These are phyloP conservation scores for Endocalyx cinctus DNA, from an alignment of 2,329 filamentous ascomycete genomes.

Conservation along the genomic window DNA sequence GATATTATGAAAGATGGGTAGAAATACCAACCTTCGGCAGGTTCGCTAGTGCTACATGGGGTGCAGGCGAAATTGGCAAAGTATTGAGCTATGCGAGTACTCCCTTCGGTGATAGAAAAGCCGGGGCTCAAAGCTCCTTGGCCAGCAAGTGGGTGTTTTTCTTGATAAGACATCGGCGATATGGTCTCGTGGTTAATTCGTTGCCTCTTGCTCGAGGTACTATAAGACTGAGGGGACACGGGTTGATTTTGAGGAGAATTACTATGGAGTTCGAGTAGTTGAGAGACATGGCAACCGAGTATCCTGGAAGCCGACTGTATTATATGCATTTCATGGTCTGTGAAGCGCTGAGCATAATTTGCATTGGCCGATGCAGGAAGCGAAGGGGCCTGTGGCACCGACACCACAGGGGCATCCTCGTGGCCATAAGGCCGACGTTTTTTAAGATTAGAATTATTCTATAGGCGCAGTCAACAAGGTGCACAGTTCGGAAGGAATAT, in stretches of 20 bases:
- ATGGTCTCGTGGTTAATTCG: slow-evolving; percentile 24
- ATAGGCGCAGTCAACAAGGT: slow-evolving; percentile 28
- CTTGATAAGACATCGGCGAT: slow-evolving; percentile 18
- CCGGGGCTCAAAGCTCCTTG: slow-evolving; percentile 16
- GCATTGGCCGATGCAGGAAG: slow-evolving; percentile 21
- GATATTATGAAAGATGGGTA: slow-evolving; percentile 5
- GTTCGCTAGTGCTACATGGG: slow-evolving; percentile 29
- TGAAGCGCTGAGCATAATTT: slow-evolving; percentile 18
- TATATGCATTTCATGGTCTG: slow-evolving; percentile 26
- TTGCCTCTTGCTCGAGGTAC: slow-evolving; percentile 21
- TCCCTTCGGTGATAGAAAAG: no score
- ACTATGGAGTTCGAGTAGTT: slow-evolving; percentile 28
- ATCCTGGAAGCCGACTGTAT: slow-evolving; percentile 29
- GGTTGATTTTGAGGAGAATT: slow-evolving; percentile 21
- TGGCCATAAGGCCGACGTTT: slow-evolving; percentile 39
- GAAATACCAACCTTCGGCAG: no score
- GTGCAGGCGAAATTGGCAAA: slow-evolving; percentile 30
- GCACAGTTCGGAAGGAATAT: slow-evolving; percentile 24
- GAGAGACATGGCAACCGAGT: slow-evolving; percentile 24
- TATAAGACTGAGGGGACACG: slow-evolving; percentile 19
- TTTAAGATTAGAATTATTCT: slow-evolving; percentile 35
- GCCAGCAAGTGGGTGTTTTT: slow-evolving; percentile 17
- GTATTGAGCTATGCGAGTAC: slow-evolving; percentile 28
- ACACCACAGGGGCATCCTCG: slow-evolving; percentile 32
- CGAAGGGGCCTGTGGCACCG: slow-evolving; percentile 29